Evolutionary conservation across 1,284 basidiomycete genomes (phyloP).

Genomic region (Peniophora sp.): DNA sequence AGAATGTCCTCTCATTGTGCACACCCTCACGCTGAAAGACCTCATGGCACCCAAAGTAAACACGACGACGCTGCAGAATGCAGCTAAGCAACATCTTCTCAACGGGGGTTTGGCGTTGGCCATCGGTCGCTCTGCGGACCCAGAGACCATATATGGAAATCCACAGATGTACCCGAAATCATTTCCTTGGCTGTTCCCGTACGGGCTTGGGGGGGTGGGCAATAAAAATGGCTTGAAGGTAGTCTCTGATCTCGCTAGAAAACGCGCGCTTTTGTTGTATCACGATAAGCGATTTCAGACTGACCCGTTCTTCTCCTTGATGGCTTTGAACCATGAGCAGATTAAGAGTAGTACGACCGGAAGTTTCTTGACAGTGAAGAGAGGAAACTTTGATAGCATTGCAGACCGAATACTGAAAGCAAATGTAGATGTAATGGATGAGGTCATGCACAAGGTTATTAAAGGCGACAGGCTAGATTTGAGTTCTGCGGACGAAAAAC

Average conservation of each 20-base stretch:
- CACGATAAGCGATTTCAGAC: not conserved
- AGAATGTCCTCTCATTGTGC: conserved; percentile 26
- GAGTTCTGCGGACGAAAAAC: conserved; percentile 20
- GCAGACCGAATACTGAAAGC: not conserved
- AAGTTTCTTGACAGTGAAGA: conserved; percentile 21
- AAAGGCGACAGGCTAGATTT: conserved; percentile 20
- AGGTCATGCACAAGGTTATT: not conserved
- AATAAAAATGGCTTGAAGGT: conserved; percentile 6
- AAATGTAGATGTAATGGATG: not conserved
- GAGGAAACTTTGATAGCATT: not conserved
- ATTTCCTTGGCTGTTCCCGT: conserved; percentile 31
- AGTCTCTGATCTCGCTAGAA: conserved; percentile 11
- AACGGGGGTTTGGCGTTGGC: conserved; percentile 5
- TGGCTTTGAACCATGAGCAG: conserved; percentile 33
- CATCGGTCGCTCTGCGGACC: conserved; percentile 13
- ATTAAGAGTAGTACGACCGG: conserved; percentile 19
- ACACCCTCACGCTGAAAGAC: conserved; percentile 18
- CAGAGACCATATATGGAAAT: conserved; percentile 22
- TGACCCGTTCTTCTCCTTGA: conserved; percentile 21
- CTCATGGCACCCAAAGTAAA: too few species aligned
- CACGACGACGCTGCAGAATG: too few species aligned
- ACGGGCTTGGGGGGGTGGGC: conserved; percentile 24
- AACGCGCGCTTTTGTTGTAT: conserved; percentile 13
- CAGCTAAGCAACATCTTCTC: too few species aligned
- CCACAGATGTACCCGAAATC: conserved; percentile 22